Percentiles rank a stretch among this genome's conserved stretches.
These are phyloP conservation scores for Solanum microdontum DNA, from an alignment of 257 asterid genomes.

Conservation along the genomic window DNA sequence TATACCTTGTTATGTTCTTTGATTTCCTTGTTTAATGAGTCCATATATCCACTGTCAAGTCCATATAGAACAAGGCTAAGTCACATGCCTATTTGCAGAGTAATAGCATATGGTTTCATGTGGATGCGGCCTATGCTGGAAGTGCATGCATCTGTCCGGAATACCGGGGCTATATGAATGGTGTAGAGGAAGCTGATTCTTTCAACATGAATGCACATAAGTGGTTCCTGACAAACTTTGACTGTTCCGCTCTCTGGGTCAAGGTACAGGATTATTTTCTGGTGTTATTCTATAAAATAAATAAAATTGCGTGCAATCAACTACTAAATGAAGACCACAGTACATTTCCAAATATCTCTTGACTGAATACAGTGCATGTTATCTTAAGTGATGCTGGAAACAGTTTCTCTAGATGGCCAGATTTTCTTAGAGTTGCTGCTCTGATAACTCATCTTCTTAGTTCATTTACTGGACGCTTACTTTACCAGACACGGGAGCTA, in stretches of 20 bases:
- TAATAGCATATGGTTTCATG: conserved; percentile 77
- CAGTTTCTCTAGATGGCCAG: background rate
- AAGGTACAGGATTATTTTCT: conserved; percentile 43
- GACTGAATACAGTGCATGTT: background rate
- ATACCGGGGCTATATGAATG: conserved; percentile 59
- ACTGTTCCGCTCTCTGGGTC: conserved; percentile 93
- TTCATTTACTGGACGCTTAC: background rate
- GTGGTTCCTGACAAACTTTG: conserved; percentile 95
- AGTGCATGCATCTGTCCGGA: conserved; percentile 95
- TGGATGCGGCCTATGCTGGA: conserved; percentile 99
- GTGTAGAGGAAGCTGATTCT: conserved; percentile 77
- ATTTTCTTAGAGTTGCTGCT: background rate
- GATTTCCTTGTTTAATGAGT: background rate
- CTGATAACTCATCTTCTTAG: background rate
- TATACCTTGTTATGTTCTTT: background rate
- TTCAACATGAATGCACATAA: conserved; percentile 97
- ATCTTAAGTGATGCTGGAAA: background rate
- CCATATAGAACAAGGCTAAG: background rate
- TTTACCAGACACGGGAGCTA: background rate
- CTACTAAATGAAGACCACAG: background rate
- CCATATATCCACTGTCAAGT: background rate
- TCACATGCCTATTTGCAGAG: conserved; percentile 28
- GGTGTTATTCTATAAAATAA: background rate
- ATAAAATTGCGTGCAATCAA: background rate
- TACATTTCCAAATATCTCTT: background rate